Percentiles rank a stretch among this genome's conserved stretches.
Conservation (phyloP, 2,329 filamentous ascomycete species). For the Beauveria varroae region DNA sequence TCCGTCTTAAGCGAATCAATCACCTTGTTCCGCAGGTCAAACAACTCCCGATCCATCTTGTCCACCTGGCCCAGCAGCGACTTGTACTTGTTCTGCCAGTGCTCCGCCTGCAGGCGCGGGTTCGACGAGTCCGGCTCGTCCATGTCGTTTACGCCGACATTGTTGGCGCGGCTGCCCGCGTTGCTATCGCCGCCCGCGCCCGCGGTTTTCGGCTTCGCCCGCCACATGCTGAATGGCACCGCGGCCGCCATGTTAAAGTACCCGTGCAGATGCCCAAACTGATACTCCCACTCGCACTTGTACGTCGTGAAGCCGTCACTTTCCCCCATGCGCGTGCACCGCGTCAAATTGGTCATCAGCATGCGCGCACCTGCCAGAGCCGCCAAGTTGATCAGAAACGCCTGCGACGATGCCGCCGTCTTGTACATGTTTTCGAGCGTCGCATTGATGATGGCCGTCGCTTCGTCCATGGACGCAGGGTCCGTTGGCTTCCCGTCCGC, state of each 20-base stretch:
- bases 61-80: conserved; percentile 53
- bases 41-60: conserved; percentile 47
- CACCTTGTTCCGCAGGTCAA: conserved; percentile 35
- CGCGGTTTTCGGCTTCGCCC: conserved; percentile 19
- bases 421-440: conserved; percentile 46
- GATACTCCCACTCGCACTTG: conserved; percentile 46
- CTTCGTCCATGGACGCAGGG: conserved; percentile 43
- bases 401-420: conserved; percentile 42
- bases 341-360: conserved; percentile 36
- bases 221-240: conserved; percentile 37
- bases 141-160: conserved; percentile 13
- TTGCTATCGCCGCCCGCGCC: conserved; percentile 14
- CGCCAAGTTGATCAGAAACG: conserved; percentile 52
- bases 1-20: conserved; percentile 26
- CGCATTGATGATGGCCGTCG: conserved; percentile 43
- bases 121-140: neutral
- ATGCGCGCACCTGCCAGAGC: conserved; percentile 47
- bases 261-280: conserved; percentile 44
- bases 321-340: conserved; percentile 37
- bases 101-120: conserved; percentile 24
- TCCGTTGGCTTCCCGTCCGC: conserved; percentile 34
- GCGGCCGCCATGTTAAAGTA: conserved; percentile 45
- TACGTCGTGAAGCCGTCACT: conserved; percentile 38
- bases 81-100: conserved; percentile 47
- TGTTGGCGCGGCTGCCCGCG: neutral